phyloP scores from a whole-genome alignment of 2,329 filamentous ascomycete species.

The Apiospora marii region DNA sequence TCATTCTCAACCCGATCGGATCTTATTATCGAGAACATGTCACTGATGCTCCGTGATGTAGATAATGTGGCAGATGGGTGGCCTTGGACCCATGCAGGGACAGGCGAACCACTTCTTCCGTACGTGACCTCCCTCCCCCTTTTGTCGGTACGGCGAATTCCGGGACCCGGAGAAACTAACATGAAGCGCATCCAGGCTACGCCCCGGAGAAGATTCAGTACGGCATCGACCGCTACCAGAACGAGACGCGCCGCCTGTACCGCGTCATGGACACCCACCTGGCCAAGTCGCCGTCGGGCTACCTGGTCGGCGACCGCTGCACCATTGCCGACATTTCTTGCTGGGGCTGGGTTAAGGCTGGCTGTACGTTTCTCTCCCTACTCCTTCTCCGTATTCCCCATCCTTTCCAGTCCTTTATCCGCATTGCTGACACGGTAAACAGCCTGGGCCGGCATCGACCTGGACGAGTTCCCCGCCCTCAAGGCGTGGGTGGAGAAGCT shows the following conservation, averaged over 20 bases:
- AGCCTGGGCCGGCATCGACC: slow-evolving; percentile 71
- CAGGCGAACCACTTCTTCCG: slow-evolving; percentile 86
- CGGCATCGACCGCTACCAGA: slow-evolving; percentile 81
- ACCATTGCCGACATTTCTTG: slow-evolving; percentile 82
- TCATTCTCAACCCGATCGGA: too few relatives aligned
- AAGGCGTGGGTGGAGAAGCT: slow-evolving; percentile 81
- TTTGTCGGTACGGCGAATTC: background rate
- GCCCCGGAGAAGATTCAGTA: slow-evolving; percentile 59
- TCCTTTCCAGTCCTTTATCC: too few relatives aligned
- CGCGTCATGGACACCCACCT: slow-evolving; percentile 79
- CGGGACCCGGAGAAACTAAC: too few relatives aligned
- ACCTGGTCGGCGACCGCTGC: slow-evolving; percentile 71
- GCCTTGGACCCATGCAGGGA: slow-evolving; percentile 83
- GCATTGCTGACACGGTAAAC: slow-evolving; percentile 28
- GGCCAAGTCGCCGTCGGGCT: slow-evolving; percentile 60
- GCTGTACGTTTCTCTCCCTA: slow-evolving; percentile 49
- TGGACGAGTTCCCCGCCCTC: slow-evolving; percentile 77
- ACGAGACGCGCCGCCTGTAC: slow-evolving; percentile 86
- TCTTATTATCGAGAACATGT: background rate
- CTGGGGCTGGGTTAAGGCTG: slow-evolving; percentile 77
- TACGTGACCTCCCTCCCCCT: slow-evolving; percentile 40
- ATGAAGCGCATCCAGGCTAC: slow-evolving; percentile 43
- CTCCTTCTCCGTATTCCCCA: too few relatives aligned
- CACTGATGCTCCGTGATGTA: slow-evolving; percentile 52
- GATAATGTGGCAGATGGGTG: slow-evolving; percentile 79